Conservation (phyloP, 1,139 yeast species). For the Sugiyamaella xylanicola region DNA sequence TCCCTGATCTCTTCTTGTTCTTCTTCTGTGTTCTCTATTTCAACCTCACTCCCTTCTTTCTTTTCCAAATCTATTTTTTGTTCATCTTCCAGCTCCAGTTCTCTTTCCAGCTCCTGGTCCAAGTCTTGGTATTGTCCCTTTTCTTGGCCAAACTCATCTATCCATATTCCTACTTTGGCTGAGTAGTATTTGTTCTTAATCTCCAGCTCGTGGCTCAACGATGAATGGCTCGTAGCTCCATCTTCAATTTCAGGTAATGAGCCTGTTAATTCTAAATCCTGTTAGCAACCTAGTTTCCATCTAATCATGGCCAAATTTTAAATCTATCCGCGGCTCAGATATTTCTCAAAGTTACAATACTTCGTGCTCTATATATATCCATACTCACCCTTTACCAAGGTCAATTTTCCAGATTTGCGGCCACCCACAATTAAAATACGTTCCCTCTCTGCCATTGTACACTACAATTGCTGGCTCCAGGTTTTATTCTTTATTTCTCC, state of each 20-base stretch:
- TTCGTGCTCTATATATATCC: no score
- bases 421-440: slow-evolving; percentile 47
- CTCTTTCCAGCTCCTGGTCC: slow-evolving; percentile 9
- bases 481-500: no score
- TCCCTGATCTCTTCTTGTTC: no score
- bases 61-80: no score
- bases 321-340: not conserved
- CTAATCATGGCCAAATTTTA: no score
- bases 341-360: no score
- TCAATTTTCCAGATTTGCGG: slow-evolving; percentile 43
- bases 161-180: slow-evolving; percentile 45
- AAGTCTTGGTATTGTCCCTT: not conserved
- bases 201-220: slow-evolving; percentile 40
- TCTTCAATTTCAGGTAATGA: slow-evolving; percentile 26
- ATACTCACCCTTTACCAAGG: slow-evolving; percentile 38
- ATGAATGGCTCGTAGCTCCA: slow-evolving; percentile 38
- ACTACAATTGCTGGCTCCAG: not conserved
- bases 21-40: no score
- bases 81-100: no score
- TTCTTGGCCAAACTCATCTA: slow-evolving; percentile 45
- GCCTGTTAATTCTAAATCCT: slow-evolving; percentile 30
- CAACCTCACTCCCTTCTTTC: slow-evolving; percentile 19
- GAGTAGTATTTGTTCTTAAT: slow-evolving; percentile 46
- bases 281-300: no score
- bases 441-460: slow-evolving; percentile 27